These are phyloP conservation scores for Maudiozyma serrabonitensis DNA, from an alignment of 805 yeast genomes.

Conservation along the genomic window DNA sequence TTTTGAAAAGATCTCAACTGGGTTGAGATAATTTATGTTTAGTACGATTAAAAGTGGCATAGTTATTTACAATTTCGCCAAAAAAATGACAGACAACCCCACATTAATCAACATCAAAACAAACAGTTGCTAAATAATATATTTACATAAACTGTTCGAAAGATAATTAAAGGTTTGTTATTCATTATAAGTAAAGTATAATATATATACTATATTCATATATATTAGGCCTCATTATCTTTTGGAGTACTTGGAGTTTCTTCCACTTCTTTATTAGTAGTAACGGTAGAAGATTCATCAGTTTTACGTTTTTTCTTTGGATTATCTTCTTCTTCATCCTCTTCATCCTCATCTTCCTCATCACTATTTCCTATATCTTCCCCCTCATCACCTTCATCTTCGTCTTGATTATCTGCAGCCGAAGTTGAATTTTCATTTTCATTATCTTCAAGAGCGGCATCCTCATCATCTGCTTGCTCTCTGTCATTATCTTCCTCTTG, in stretches of 20 bases:
- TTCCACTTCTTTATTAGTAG: conserved; percentile 4
- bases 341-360: conserved; percentile 1
- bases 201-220: no score
- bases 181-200: no score
- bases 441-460: conserved; percentile 29
- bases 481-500: conserved; percentile 41
- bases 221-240: conserved; percentile 12
- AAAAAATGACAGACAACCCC: no score
- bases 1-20: no score
- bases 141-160: no score
- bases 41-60: no score
- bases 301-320: conserved; percentile 12
- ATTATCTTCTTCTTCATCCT: conserved; percentile 7
- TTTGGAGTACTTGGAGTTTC: conserved; percentile 21
- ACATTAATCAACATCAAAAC: no score
- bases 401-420: conserved; percentile 4
- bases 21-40: no score
- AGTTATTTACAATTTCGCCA: no score
- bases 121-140: no score
- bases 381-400: conserved; percentile 4
- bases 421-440: conserved; percentile 12
- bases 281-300: background rate
- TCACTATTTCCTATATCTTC: conserved; percentile 2
- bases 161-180: no score
- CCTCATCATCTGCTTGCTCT: conserved; percentile 34